Percentiles rank a stretch among this genome's conserved stretches.
Conservation (phyloP, 129 eudicot genomes). For the Saussurea involucrata region DNA sequence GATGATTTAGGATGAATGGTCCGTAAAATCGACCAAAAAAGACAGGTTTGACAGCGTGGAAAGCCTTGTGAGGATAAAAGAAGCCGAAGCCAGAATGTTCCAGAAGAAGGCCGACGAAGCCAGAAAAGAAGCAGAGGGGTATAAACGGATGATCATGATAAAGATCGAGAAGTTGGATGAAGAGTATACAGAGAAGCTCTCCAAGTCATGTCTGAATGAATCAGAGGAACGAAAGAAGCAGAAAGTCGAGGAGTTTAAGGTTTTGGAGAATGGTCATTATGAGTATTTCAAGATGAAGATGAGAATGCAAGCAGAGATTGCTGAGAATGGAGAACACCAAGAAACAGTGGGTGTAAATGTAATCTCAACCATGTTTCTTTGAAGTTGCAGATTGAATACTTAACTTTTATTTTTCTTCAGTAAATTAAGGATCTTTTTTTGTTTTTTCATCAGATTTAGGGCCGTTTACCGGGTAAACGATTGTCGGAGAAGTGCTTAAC, state of each 20-base stretch:
- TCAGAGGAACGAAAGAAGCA: conserved; percentile 56
- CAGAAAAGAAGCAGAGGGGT: conserved; percentile 56
- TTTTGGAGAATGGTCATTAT: conserved; percentile 46
- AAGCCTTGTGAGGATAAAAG: conserved; percentile 62
- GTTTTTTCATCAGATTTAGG: neutral
- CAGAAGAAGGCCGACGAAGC: conserved; percentile 77
- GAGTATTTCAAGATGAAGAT: conserved; percentile 77
- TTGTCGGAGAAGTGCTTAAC: neutral
- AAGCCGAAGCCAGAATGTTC: conserved; percentile 80
- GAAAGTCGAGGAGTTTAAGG: conserved; percentile 66
- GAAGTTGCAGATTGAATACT: neutral
- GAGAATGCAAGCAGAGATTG: conserved; percentile 78
- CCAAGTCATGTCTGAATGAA: conserved; percentile 50
- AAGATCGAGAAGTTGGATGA: conserved; percentile 59
- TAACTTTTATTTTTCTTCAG: neutral
- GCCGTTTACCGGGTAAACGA: neutral
- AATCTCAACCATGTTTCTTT: neutral
- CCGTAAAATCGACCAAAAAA: conserved; percentile 47
- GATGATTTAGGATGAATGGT: conserved; percentile 65
- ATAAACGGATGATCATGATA: conserved; percentile 48
- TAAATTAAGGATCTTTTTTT: neutral
- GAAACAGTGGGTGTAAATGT: conserved; percentile 48
- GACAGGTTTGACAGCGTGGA: conserved; percentile 63
- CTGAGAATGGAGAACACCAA: conserved; percentile 85
- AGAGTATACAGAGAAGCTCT: conserved; percentile 55